A percentile compares a stretch with the other conserved stretches of the same genome.
These are phyloP conservation scores for Isochrysis galbana DNA, from an alignment of 78 protist genomes.

Conservation along the genomic window DNA sequence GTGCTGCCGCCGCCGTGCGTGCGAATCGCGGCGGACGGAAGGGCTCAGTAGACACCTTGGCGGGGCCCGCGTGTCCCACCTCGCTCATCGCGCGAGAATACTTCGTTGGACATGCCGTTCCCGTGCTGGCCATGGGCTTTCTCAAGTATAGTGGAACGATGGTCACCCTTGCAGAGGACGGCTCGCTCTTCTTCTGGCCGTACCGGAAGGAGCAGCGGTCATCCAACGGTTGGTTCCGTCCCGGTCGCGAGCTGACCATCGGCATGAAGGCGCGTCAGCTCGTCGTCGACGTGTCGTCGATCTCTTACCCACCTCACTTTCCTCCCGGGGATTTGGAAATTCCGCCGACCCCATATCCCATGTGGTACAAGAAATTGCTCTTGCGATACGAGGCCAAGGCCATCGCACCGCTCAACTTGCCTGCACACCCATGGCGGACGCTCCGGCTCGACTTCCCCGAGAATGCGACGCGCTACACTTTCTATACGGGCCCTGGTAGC, in stretches of 20 bases:
- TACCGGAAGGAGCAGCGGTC: background rate
- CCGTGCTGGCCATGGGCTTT: background rate
- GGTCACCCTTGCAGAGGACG: background rate
- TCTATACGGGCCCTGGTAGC: background rate
- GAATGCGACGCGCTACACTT: background rate
- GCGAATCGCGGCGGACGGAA: background rate
- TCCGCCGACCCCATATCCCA: background rate
- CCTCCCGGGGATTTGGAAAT: background rate
- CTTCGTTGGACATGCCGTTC: background rate
- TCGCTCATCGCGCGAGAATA: background rate
- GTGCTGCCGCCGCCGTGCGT: background rate
- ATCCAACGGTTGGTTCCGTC: background rate
- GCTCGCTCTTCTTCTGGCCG: background rate
- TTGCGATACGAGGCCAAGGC: no score
- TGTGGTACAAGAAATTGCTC: background rate
- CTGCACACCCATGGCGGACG: background rate
- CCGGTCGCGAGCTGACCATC: background rate
- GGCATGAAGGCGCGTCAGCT: background rate
- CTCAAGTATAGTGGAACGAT: background rate
- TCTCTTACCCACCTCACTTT: background rate
- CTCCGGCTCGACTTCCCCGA: background rate
- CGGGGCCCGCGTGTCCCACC: background rate
- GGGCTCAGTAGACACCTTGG: background rate
- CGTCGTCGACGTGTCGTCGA: background rate
- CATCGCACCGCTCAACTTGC: background rate